phyloP scores from a whole-genome alignment of 1,139 yeast genomes.

The Nakaseomyces sp. region DNA sequence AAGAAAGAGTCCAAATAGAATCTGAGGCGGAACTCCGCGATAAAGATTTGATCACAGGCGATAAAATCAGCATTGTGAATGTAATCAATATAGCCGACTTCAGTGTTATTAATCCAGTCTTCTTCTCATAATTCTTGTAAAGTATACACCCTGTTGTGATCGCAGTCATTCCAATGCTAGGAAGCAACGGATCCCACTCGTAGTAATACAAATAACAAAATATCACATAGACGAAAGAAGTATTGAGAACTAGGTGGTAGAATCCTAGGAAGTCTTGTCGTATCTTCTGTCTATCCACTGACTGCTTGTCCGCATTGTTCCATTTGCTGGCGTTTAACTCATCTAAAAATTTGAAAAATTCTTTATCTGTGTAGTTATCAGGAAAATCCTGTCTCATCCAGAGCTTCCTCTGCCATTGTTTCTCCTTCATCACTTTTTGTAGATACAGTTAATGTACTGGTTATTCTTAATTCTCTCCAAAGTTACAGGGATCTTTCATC shows the following conservation, averaged over 20 bases:
- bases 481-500: no score
- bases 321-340: constrained; percentile 42
- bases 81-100: constrained; percentile 64
- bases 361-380: constrained; percentile 78
- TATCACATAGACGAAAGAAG: constrained; percentile 30
- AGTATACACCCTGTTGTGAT: constrained; percentile 5
- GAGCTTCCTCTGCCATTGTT: constrained; percentile 70
- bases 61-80: constrained; percentile 62
- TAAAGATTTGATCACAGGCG: constrained; percentile 83
- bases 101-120: constrained; percentile 17
- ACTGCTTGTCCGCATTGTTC: constrained; percentile 12
- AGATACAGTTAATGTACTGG: neutral
- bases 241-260: constrained; percentile 27
- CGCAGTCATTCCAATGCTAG: constrained; percentile 6
- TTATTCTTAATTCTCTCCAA: no score
- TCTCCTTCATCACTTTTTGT: constrained; percentile 12
- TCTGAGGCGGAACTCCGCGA: constrained; percentile 87
- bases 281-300: constrained; percentile 45
- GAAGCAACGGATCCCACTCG: constrained; percentile 18
- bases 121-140: neutral
- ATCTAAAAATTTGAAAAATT: constrained; percentile 70
- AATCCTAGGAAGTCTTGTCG: constrained; percentile 33
- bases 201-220: constrained; percentile 35
- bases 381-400: constrained; percentile 85
- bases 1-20: constrained; percentile 88